These are phyloP conservation scores for Nidularia sp. DNA, from an alignment of 768 basidiomycete genomes.

Conservation along the genomic window DNA sequence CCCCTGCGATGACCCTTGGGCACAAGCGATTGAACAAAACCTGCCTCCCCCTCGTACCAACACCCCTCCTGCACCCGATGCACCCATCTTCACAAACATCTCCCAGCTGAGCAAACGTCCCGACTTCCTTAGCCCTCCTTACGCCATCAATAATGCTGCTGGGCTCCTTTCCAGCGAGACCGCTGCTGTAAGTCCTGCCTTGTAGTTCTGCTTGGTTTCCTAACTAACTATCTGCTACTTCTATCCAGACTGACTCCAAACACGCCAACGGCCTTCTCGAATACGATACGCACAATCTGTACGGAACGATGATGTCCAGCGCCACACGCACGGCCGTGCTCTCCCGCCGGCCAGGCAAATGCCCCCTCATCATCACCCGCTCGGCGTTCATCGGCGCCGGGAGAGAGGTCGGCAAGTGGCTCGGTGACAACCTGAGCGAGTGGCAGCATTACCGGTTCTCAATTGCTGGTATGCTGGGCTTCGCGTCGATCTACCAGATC, in stretches of 20 bases:
- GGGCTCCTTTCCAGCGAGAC: conserved; percentile 52
- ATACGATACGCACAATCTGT: conserved; percentile 65
- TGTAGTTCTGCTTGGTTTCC: no score
- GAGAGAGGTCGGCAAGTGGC: conserved; percentile 66
- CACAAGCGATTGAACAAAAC: conserved; percentile 45
- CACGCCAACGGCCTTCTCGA: conserved; percentile 57
- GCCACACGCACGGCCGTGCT: conserved; percentile 60
- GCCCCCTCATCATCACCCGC: conserved; percentile 66
- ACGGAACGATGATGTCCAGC: conserved; percentile 69
- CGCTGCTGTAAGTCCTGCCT: conserved; percentile 36
- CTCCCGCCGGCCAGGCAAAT: conserved; percentile 53
- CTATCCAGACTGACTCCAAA: conserved; percentile 33
- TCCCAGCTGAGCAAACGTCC: conserved; percentile 7
- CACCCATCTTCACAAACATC: conserved; percentile 40
- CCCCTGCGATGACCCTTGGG: conserved; percentile 59
- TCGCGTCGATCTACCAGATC: conserved; percentile 60
- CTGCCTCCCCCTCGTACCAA: conserved; percentile 52
- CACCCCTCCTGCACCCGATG: conserved; percentile 46
- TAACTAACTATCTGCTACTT: background rate
- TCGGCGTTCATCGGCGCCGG: conserved; percentile 74
- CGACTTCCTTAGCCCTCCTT: conserved; percentile 47
- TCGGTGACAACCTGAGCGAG: conserved; percentile 59
- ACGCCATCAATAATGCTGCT: conserved; percentile 55
- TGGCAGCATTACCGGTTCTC: conserved; percentile 59
- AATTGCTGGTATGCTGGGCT: conserved; percentile 64